Base-by-base conservation (phyloP, 176 grass and related monocot species). In the Oryza nivara region DNA sequence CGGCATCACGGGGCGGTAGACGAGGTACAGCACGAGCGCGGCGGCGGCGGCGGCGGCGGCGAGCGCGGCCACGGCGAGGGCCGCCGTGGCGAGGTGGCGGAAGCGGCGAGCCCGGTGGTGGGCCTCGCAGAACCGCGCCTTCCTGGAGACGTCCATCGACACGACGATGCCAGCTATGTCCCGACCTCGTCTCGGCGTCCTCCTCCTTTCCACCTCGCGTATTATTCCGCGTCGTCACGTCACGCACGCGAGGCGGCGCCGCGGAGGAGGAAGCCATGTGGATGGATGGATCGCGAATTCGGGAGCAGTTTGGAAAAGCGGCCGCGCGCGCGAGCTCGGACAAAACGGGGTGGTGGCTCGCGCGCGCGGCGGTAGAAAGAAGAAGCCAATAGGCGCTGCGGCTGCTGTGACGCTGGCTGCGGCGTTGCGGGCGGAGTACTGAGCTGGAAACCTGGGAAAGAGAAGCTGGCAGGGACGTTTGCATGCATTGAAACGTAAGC, bases 1-100 rank as follows among this genome's bases (percentile, higher is more conserved):
- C 38, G 92, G 95, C 81, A 82, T 91, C 25, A 52, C 40, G 35
- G 92, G 88, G 38, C 84, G 84, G 88, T 93, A 97, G 49, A 89
- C 64, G 35, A 94, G 44, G 86, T 90, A 97, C 35, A 91, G 63
- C 13, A 36, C 25, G 40, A 93, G 75, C 34, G 26, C 26, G 26
- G 68, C 75, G 67, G 20, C 56, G 79, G 84, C 34, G 65, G 84
- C 34, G 65, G 23, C 23, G 0, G 72, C 79, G 14, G 76, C 79
- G 14, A 78, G 25, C 36, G 56, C 23, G 13, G 88, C 25, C 38
- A 73, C n/a, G n/a, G 83, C 8, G 38, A 90, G 36, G 46, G 74
- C 20, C 67, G 67, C 17, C 17, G 6, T 2, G 28, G 91, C 23
- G 87, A 82, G 25, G 72, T 76, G 82, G 60, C 43, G 1, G 9